Conservation (phyloP, 805 yeast species). For the Suhomyces kilbournensis region DNA sequence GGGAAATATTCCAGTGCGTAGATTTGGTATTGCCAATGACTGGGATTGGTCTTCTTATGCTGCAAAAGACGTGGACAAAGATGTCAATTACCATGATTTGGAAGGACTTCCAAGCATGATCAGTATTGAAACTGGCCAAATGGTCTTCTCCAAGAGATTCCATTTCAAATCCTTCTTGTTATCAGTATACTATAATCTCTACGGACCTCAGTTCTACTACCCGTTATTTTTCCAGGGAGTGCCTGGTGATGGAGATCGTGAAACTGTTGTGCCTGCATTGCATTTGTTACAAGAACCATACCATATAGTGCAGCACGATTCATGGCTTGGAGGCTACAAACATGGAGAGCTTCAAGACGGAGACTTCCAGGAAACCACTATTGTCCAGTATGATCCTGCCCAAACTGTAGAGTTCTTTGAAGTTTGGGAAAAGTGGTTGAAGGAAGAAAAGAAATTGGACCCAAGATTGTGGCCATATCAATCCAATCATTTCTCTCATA, state of each 20-base stretch:
- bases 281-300: constrained; percentile 33
- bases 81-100: constrained; percentile 29
- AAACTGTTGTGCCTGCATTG: constrained; percentile 38
- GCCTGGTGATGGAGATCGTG: constrained; percentile 34
- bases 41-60: constrained; percentile 20
- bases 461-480: constrained; percentile 17
- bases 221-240: constrained; percentile 34
- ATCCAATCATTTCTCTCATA: constrained; percentile 10
- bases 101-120: constrained; percentile 27
- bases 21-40: constrained; percentile 30
- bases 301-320: constrained; percentile 22
- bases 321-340: constrained; percentile 21
- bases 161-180: constrained; percentile 31
- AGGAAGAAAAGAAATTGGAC: constrained; percentile 11
- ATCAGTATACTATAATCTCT: constrained; percentile 33
- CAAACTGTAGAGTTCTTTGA: constrained; percentile 10
- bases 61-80: constrained; percentile 13
- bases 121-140: constrained; percentile 36
- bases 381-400: constrained; percentile 22
- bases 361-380: constrained; percentile 19
- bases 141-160: constrained; percentile 31
- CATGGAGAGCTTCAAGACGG: constrained; percentile 4
- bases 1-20: constrained; percentile 26
- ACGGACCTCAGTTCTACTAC: constrained; percentile 28
- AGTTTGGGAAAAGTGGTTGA: constrained; percentile 30